phyloP scores from a whole-genome alignment of 257 asterid species.

The Nicotiana tomentosiformis region DNA sequence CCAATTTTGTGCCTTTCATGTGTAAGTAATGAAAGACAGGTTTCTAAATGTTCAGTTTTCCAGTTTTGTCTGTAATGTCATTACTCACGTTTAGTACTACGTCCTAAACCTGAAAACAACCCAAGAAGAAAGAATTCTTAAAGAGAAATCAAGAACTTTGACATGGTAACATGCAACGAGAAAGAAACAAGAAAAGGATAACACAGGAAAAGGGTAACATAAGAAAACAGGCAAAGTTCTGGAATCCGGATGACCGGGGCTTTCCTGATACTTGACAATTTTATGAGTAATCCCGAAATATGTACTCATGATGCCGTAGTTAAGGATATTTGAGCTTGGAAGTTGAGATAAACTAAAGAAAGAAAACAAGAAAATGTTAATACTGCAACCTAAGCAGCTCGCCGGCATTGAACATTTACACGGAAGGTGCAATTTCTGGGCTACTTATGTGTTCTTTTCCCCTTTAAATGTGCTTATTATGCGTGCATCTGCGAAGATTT shows the following conservation, averaged over 20 bases:
- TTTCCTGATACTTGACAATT: neutral
- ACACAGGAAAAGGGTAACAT: neutral
- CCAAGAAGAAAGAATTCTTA: slow-evolving; percentile 37
- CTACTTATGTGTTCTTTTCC: neutral
- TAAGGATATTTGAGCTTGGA: neutral
- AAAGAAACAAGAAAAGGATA: neutral
- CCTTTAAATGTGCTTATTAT: neutral
- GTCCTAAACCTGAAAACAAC: slow-evolving; percentile 46
- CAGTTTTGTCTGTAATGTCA: too few relatives aligned
- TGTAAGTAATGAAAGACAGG: too few relatives aligned
- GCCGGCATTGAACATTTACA: neutral
- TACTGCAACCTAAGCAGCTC: neutral
- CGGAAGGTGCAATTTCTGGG: neutral
- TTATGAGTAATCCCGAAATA: neutral
- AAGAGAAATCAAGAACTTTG: neutral
- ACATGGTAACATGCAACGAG: neutral
- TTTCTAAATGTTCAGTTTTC: too few relatives aligned
- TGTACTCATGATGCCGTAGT: neutral
- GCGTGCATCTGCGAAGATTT: neutral
- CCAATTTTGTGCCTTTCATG: neutral
- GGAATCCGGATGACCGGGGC: neutral
- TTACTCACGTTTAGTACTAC: too few relatives aligned
- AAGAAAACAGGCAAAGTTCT: neutral
- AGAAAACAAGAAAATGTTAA: neutral
- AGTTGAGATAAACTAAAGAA: neutral